Conservation (phyloP, 371 early-diverging fungal genomes). For the Chytridiales sp. region DNA sequence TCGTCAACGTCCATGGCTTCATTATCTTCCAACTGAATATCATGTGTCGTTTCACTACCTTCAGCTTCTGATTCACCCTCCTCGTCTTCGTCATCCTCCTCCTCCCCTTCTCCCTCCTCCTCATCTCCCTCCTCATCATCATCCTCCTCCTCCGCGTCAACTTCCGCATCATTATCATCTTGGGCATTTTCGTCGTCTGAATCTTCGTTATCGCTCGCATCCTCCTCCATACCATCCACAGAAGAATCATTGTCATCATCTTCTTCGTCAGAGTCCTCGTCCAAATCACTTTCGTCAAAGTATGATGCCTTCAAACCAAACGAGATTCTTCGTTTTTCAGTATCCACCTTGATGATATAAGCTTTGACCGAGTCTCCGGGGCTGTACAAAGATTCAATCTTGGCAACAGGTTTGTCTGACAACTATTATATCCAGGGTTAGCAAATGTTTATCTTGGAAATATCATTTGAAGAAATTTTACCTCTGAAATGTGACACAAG, state of each 20-base stretch:
- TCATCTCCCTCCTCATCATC: constrained; percentile 37
- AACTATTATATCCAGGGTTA: constrained; percentile 15
- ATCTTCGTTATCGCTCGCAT: constrained; percentile 30
- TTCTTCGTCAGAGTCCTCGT: constrained; percentile 28
- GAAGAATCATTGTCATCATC: constrained; percentile 45
- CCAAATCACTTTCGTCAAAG: constrained; percentile 54
- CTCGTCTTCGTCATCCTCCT: constrained; percentile 11
- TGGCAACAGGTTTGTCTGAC: constrained; percentile 40
- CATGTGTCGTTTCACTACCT: constrained; percentile 8
- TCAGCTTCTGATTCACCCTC: constrained; percentile 7
- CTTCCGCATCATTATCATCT: constrained; percentile 28
- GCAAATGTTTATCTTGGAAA: background rate
- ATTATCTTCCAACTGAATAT: constrained; percentile 17
- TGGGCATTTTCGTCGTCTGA: constrained; percentile 41
- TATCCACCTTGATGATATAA: constrained; percentile 64
- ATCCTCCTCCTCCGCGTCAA: constrained; percentile 28
- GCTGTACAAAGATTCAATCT: constrained; percentile 53
- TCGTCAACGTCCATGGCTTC: constrained; percentile 37
- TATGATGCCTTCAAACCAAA: constrained; percentile 78
- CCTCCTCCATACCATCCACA: constrained; percentile 40
- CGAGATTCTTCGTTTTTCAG: constrained; percentile 59
- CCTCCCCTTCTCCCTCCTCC: constrained; percentile 5
- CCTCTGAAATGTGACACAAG: constrained; percentile 71
- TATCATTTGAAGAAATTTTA: constrained; percentile 5
- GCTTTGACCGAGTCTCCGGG: constrained; percentile 76